Evolutionary conservation across 148 eudicot species (phyloP), one percentile per base, ranked within the genome.

Genomic region (Arbutus unedo): DNA sequence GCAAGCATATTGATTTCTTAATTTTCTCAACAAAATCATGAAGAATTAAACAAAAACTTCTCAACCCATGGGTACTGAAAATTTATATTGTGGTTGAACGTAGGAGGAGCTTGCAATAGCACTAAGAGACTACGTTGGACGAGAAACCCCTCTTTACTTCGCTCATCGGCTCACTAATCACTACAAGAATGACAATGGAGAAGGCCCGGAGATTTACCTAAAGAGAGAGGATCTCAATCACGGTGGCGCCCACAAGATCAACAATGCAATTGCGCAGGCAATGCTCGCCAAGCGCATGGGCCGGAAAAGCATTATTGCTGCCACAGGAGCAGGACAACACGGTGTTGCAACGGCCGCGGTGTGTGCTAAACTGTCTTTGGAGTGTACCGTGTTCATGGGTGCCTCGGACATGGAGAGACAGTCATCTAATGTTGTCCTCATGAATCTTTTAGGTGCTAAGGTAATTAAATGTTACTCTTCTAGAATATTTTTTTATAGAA

Each of bases 141-240:
- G 98, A 15, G 95, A 95, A 86, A 95, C 95, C 4, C 98, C 98
- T 25, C 86, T 95, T 5, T 95, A 95, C 81, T 89, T 84, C 49
- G 98, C 96, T 0, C 21, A 91, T 47, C 86, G 93, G 64, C 90
- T 95, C 4, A 93, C 93, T 4, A 80, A 90, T 50, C 77, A 91
- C 81, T 91, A 95, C 90, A 93, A 89, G 81, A 83, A 87, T 56
- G 48, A 31, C 10, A 79, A 82, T 0, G 93, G 98, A 4, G 55
- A 55, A 62, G 98, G 98, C 18, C 94, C 94, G 8, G 89, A 85
- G 2, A 94, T 95, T 54, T 95, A 92, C 76, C 82, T 95, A 0
- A 93, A 95, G 82, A 91, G 98, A 78, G 98, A 95, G 72, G 98
- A 94, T 87, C 92, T 95, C 2, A 91, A 89, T 84, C 93, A 95